Conservation (phyloP, 441 rosid species). For the Pelargonium myrrhifolium region DNA sequence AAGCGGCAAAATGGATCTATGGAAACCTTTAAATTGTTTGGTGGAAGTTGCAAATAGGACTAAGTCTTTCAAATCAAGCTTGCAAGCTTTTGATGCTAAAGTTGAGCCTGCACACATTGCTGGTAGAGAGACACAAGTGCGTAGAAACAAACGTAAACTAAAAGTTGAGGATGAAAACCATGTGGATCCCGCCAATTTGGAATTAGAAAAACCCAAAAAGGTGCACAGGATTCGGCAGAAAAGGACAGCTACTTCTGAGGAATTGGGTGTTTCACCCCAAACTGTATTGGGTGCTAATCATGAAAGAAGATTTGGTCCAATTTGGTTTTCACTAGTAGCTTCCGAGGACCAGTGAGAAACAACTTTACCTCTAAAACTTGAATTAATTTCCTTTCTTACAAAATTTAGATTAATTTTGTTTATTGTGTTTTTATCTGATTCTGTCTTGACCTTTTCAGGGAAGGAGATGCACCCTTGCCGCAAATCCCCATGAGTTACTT, state of each 20-base stretch:
- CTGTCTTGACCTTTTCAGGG: constrained; percentile 36
- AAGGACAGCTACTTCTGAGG: constrained; percentile 34
- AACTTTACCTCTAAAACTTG: constrained; percentile 20
- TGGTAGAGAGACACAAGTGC: constrained; percentile 29
- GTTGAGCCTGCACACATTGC: constrained; percentile 30
- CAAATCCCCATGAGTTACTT: constrained; percentile 49
- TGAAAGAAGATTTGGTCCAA: constrained; percentile 45
- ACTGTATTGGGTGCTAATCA: constrained; percentile 29
- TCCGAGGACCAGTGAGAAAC: constrained; percentile 56
- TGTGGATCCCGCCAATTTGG: constrained; percentile 39
- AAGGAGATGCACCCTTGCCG: constrained; percentile 50
- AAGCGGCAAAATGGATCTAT: constrained; percentile 42
- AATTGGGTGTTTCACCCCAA: constrained; percentile 38
- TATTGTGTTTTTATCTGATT: constrained; percentile 1
- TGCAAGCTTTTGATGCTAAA: constrained; percentile 45
- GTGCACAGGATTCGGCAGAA: constrained; percentile 43
- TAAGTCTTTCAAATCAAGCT: constrained; percentile 37
- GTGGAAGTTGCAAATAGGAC: constrained; percentile 70
- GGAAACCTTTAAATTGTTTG: constrained; percentile 63
- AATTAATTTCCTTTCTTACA: not conserved
- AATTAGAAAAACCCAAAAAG: constrained; percentile 39
- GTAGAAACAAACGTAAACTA: constrained; percentile 23
- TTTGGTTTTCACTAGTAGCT: constrained; percentile 67
- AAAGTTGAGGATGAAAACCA: constrained; percentile 36
- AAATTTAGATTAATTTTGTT: not conserved